Conservation (phyloP, 2,329 filamentous ascomycete species). For the Venturia oleaginea region DNA sequence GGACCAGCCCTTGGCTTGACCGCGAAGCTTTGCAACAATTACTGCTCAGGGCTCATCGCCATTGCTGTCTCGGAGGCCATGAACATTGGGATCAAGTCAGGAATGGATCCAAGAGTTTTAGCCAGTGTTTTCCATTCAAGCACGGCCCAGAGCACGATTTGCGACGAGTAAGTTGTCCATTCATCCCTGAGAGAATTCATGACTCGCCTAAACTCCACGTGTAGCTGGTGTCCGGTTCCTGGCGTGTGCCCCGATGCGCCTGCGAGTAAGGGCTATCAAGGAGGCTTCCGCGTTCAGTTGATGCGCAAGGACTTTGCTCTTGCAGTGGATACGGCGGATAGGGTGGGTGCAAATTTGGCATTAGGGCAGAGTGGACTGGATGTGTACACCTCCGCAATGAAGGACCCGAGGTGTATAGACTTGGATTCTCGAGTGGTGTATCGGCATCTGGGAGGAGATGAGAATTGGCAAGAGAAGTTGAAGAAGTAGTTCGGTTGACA, state of each 20-base stretch:
- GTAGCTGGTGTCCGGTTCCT: constrained; percentile 40
- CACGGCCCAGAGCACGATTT: constrained; percentile 44
- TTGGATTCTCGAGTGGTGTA: constrained; percentile 50
- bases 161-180: constrained; percentile 27
- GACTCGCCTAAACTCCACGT: neutral
- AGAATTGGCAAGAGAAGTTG: constrained; percentile 36
- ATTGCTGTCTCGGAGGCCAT: constrained; percentile 51
- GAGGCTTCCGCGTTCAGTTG: constrained; percentile 50
- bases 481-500: neutral
- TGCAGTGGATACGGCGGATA: constrained; percentile 45
- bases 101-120: constrained; percentile 46
- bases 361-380: constrained; percentile 42
- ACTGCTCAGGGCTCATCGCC: constrained; percentile 49
- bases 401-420: constrained; percentile 43
- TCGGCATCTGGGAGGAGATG: constrained; percentile 44
- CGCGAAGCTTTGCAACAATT: constrained; percentile 54
- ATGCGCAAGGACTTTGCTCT: constrained; percentile 52
- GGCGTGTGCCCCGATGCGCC: constrained; percentile 41
- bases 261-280: constrained; percentile 39
- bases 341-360: constrained; percentile 41
- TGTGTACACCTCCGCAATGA: constrained; percentile 43
- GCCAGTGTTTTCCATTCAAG: constrained; percentile 43
- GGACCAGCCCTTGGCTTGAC: constrained; percentile 47
- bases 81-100: constrained; percentile 50
- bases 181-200: neutral